Evolutionary conservation across 2,329 filamentous ascomycete genomes (phyloP), one percentile per base, ranked within the genome.

Genomic region (Verticillium zaregamsianum): DNA sequence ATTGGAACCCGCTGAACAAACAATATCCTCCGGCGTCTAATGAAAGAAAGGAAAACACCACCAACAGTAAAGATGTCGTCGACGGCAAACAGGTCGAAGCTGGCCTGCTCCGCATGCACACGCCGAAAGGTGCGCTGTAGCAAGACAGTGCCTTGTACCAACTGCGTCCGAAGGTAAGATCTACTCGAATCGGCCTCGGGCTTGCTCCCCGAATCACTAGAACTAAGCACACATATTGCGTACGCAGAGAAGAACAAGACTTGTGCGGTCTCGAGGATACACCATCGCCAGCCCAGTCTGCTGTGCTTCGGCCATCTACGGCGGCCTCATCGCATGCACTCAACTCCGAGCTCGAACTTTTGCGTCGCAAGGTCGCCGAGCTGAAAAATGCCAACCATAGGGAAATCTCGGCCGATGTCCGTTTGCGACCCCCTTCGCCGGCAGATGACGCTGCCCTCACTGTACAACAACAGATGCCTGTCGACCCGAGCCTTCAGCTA

Each of bases 131-230:
- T 70, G 14, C 64, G 62, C 40, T 70, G 68, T 55, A 67, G 64
- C 59, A 70, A 70, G 58, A 67, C 66, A 3, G 58, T 66, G 14
- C 68, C 68, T 12, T 70, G 68, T 55, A 66, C 63, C 33, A 69
- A 68, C 8, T 70, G 68, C 54, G 39, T 67, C 7, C 64, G 68
- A 62, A 33, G 66, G 61, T 62, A 23, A 40, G 56, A 25, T n/a
- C 9, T 28, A 15, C 14, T 8, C n/a, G n/a, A n/a, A n/a, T n/a
- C n/a, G n/a, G n/a, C n/a, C n/a, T n/a, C n/a, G n/a, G n/a, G n/a
- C n/a, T n/a, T n/a, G n/a, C n/a, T n/a, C n/a, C n/a, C n/a, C n/a
- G n/a, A n/a, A n/a, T n/a, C n/a, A n/a, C n/a, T n/a, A n/a, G n/a
- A n/a, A n/a, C n/a, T n/a, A n/a, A n/a, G n/a, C n/a, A n/a, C 60